Percentiles rank a stretch among this genome's conserved stretches.
These are phyloP conservation scores for Beverwykella pulmonaria DNA, from an alignment of 495 filamentous ascomycete genomes.

Conservation along the genomic window DNA sequence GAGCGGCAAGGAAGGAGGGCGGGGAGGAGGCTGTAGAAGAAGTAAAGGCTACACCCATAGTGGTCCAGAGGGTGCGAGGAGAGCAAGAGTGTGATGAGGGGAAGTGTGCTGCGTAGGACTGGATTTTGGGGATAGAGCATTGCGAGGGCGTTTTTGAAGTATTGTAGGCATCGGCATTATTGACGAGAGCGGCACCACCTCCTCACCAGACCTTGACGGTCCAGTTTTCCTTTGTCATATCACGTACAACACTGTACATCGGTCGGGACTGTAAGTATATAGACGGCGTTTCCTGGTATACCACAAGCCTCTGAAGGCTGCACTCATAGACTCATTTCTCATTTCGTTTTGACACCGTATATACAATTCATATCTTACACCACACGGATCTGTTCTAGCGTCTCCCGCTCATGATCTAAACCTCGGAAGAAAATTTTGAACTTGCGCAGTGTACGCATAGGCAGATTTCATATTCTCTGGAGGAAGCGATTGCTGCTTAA, in stretches of 20 bases:
- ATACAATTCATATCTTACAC: background rate
- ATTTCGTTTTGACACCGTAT: background rate
- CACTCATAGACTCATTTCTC: background rate
- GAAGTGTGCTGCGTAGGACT: background rate
- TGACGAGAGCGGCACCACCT: background rate
- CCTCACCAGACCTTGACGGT: background rate
- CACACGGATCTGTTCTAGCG: background rate
- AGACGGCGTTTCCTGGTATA: background rate
- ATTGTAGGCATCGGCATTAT: background rate
- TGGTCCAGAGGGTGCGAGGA: background rate
- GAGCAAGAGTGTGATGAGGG: background rate
- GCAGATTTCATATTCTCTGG: too few relatives aligned
- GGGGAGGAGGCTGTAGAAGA: background rate
- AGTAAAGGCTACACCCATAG: background rate
- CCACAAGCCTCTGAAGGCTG: background rate
- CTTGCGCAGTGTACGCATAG: too few relatives aligned
- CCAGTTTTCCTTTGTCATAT: background rate
- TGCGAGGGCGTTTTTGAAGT: too few relatives aligned
- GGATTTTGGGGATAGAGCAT: too few relatives aligned
- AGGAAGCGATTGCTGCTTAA: too few relatives aligned
- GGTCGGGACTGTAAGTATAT: background rate
- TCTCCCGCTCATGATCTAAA: too few relatives aligned
- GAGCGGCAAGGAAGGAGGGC: constrained; percentile 62
- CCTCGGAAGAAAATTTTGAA: too few relatives aligned
- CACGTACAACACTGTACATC: background rate